A percentile compares a stretch with the other conserved stretches of the same genome.
Evolutionary conservation across 352 stramenopile species (phyloP).

Genomic region (Phytophthora kernoviae): DNA sequence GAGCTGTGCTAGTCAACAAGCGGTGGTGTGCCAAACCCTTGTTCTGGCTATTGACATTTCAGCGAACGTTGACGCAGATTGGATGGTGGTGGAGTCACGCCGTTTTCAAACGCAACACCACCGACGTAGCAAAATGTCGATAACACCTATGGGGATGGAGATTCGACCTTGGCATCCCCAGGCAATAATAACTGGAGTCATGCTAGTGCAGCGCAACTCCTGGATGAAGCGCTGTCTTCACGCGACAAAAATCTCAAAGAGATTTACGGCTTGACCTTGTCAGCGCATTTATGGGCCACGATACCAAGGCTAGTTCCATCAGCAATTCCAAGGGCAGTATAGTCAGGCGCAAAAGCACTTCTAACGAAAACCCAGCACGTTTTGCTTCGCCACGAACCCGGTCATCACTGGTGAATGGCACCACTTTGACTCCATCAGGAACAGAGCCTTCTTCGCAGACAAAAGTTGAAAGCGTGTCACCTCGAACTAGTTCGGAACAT

Average conservation of each 20-base stretch:
- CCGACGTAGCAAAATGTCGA: conserved; percentile 11
- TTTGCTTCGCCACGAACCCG: conserved; percentile 71
- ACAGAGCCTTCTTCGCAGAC: conserved; percentile 74
- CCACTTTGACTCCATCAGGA: conserved; percentile 27
- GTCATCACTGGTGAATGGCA: conserved; percentile 87
- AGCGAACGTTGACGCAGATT: conserved; percentile 47
- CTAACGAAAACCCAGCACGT: conserved; percentile 4
- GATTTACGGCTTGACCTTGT: conserved; percentile 74
- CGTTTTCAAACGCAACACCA: conserved; percentile 25
- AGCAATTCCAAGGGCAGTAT: neutral
- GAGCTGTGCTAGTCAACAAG: conserved; percentile 8
- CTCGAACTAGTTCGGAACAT: conserved; percentile 4
- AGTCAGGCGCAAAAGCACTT: conserved; percentile 10
- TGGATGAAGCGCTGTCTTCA: conserved; percentile 17
- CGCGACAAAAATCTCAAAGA: conserved; percentile 46
- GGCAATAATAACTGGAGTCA: conserved; percentile 33
- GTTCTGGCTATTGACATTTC: conserved; percentile 59
- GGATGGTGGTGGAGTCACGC: conserved; percentile 33
- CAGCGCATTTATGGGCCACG: conserved; percentile 31
- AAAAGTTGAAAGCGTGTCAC: conserved; percentile 13
- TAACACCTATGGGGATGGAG: conserved; percentile 4
- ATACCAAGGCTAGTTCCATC: conserved; percentile 9
- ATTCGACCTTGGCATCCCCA: neutral
- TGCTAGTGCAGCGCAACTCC: conserved; percentile 9
- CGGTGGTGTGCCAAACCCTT: conserved; percentile 4